A percentile compares a stretch with the other conserved stretches of the same genome.
phyloP scores from a whole-genome alignment of 805 yeast genomes.

The Scheffersomyces amazonensis region DNA sequence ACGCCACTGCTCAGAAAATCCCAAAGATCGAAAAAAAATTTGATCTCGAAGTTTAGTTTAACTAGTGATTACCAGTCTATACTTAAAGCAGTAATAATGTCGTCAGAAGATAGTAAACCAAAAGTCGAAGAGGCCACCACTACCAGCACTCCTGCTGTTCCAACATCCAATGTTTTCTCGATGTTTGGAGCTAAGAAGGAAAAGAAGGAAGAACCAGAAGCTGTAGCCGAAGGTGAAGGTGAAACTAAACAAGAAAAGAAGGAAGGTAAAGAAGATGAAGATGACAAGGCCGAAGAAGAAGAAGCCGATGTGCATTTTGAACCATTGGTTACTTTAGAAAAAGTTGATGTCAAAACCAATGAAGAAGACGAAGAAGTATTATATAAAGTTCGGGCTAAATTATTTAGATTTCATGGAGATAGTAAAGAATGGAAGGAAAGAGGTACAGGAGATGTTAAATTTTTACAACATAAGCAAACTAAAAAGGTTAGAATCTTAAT shows the following conservation, averaged over 20 bases:
- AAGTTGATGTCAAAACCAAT: constrained; percentile 91
- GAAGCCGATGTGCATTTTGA: constrained; percentile 90
- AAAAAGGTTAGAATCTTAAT: constrained; percentile 86
- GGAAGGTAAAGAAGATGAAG: constrained; percentile 42
- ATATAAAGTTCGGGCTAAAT: constrained; percentile 84
- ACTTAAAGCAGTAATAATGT: too few species aligned
- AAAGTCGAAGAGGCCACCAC: constrained; percentile 14
- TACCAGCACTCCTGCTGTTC: constrained; percentile 51
- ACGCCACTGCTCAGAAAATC: too few species aligned
- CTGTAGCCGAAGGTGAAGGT: constrained; percentile 25
- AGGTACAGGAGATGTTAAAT: constrained; percentile 98
- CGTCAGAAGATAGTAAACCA: constrained; percentile 15
- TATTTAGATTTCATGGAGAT: constrained; percentile 85
- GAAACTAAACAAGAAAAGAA: constrained; percentile 34
- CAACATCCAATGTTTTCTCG: constrained; percentile 81
- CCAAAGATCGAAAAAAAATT: too few species aligned
- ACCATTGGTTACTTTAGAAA: constrained; percentile 91
- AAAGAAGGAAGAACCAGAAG: constrained; percentile 45
- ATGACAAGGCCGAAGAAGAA: constrained; percentile 56
- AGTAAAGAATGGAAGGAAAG: constrained; percentile 97
- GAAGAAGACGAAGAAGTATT: constrained; percentile 30
- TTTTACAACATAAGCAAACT: constrained; percentile 81
- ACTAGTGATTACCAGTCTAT: too few species aligned
- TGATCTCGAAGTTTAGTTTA: too few species aligned
- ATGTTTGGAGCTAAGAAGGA: constrained; percentile 93